Base-by-base conservation (phyloP, 805 yeast species). In the Zygoascus tannicola region DNA sequence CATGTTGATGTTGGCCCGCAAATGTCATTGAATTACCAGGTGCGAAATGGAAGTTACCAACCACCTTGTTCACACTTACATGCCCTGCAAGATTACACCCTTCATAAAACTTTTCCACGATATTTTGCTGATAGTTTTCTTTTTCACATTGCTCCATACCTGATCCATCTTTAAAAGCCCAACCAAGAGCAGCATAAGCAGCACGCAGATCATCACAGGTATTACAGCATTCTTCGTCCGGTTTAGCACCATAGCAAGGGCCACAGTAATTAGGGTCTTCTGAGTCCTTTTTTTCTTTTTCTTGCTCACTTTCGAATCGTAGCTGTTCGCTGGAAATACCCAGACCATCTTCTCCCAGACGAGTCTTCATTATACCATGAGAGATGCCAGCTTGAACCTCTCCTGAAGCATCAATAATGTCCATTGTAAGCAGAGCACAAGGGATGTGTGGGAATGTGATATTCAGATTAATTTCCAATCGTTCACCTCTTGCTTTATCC, bases 41-140 rank as follows among this genome's bases (percentile, higher is more conserved):
- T 1, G 97, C 96, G 71, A 92, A 87, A 67, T 92, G 97, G 50
- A 92, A 66, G 56, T 85, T 83, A 39, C 98, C 98, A 19, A 82
- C 80, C 36, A 92, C 82, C 65, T 94, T 77, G 63, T 85, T 85
- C 57, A 92, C 76, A 53, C 76, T 68, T 4, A 94, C 81, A 19
- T 74, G 69, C 23, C 98, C 98, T 50, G 74, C 72, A 34, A 92
- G 71, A 51, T 94, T 74, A 64, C 98, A 92, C 22, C 98, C 98
- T 65, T 90, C 95, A 45, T 70, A 58, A 43, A 85, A 65, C 54
- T 81, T 72, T 14, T 70, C 73, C 41, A 68, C 70, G 42, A 88
- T 62, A 35, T 66, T 69, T n/a, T 67, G 56, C 22, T 85, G 94
- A 60, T 85, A 87, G 4, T 95, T 92, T 61, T 86, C 95, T 12